Evolutionary conservation across 257 asterid genomes (phyloP).

Genomic region (Nemophila menziesii): DNA sequence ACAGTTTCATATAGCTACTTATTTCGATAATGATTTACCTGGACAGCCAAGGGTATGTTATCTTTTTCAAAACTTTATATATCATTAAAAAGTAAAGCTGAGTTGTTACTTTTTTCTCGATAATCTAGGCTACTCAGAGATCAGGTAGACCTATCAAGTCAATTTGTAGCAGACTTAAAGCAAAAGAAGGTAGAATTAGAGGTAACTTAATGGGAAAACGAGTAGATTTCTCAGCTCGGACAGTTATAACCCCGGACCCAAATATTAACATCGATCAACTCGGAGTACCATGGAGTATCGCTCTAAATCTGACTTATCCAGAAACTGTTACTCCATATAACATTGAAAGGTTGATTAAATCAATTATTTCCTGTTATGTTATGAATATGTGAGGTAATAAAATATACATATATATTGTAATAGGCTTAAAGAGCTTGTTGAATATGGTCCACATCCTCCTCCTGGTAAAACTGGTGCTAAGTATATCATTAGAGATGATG

Average conservation of each 20-base stretch:
- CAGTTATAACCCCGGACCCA: slow-evolving; percentile 98
- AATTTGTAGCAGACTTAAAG: slow-evolving; percentile 93
- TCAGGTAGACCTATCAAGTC: slow-evolving; percentile 98
- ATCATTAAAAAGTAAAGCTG: not conserved
- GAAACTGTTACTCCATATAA: slow-evolving; percentile 99
- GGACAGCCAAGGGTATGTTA: slow-evolving; percentile 92
- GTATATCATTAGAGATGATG: slow-evolving; percentile 96
- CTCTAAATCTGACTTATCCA: slow-evolving; percentile 92
- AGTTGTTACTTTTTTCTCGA: not conserved
- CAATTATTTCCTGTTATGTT: slow-evolving; percentile 2
- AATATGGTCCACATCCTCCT: slow-evolving; percentile 99
- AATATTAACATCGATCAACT: slow-evolving; percentile 90
- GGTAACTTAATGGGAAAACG: slow-evolving; percentile 99
- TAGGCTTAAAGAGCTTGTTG: slow-evolving; percentile 97
- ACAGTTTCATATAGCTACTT: slow-evolving; percentile 98
- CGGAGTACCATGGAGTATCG: slow-evolving; percentile 99
- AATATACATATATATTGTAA: not conserved
- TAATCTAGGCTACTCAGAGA: slow-evolving; percentile 88
- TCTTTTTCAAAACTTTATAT: slow-evolving; percentile 4
- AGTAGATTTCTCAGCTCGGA: slow-evolving; percentile 97
- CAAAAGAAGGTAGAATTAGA: slow-evolving; percentile 96
- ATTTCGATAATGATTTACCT: slow-evolving; percentile 93
- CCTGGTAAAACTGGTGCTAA: slow-evolving; percentile 99
- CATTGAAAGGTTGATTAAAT: slow-evolving; percentile 64
- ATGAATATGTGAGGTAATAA: not conserved